A percentile compares a stretch with the other conserved stretches of the same genome.
These are phyloP conservation scores for Lachnellula subtilissima DNA, from an alignment of 2,329 filamentous ascomycete genomes.

Conservation along the genomic window DNA sequence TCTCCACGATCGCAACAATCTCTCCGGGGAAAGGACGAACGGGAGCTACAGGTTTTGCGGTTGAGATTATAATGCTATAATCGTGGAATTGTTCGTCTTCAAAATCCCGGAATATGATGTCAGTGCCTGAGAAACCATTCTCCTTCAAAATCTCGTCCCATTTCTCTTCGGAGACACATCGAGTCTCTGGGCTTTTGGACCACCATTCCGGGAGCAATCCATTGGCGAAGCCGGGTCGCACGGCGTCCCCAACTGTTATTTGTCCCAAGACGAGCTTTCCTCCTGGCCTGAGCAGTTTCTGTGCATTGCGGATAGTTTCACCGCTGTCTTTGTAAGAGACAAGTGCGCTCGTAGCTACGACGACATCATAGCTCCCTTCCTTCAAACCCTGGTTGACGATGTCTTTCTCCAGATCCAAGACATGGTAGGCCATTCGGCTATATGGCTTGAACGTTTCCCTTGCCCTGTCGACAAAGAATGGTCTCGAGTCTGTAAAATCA, in stretches of 20 bases:
- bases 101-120: constrained; percentile 13
- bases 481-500: neutral
- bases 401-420: constrained; percentile 6
- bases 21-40: too few species aligned
- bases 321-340: constrained; percentile 17
- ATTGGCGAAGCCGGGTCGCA: neutral
- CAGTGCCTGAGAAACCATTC: constrained; percentile 27
- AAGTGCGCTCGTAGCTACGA: constrained; percentile 19
- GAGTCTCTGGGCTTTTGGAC: constrained; percentile 10
- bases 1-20: too few species aligned
- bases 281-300: constrained; percentile 27
- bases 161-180: neutral
- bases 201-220: constrained; percentile 32
- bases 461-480: neutral
- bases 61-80: neutral
- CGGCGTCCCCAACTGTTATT: constrained; percentile 4
- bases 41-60: neutral
- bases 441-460: neutral
- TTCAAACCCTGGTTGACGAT: constrained; percentile 16
- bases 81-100: neutral
- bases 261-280: constrained; percentile 28
- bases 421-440: neutral
- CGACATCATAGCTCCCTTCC: constrained; percentile 14
- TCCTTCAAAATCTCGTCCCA: neutral
- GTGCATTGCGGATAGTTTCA: constrained; percentile 22